phyloP scores from a whole-genome alignment of 345 rosid species.

The Arabidopsis arenosa region DNA sequence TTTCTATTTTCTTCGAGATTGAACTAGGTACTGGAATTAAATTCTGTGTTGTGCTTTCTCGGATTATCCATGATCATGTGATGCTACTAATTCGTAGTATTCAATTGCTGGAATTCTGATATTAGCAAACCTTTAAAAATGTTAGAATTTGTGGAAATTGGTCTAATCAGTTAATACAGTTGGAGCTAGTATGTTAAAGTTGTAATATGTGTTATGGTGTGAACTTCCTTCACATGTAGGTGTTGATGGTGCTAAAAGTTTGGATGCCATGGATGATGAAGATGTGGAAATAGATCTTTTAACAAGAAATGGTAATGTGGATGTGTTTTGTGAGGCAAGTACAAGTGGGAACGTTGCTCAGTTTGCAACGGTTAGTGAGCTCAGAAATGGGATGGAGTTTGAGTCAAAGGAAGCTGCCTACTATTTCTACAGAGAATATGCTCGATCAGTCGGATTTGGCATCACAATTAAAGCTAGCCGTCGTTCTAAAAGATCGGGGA shows the following conservation, averaged over 20 bases:
- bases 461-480: conserved; percentile 48
- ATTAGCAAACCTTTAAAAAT: neutral
- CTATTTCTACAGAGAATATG: conserved; percentile 45
- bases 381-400: conserved; percentile 34
- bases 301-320: conserved; percentile 20
- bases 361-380: conserved; percentile 24
- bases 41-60: neutral
- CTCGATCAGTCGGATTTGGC: conserved; percentile 42
- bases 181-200: neutral
- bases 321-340: conserved; percentile 30
- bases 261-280: conserved; percentile 38
- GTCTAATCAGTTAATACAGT: neutral
- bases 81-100: neutral
- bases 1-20: conserved; percentile 10
- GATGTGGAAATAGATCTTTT: conserved; percentile 28
- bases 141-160: neutral
- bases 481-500: conserved; percentile 38
- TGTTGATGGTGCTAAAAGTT: neutral
- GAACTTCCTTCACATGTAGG: neutral
- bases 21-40: conserved; percentile 15
- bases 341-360: conserved; percentile 29
- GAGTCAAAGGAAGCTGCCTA: conserved; percentile 44
- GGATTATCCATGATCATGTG: neutral
- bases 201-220: neutral
- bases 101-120: neutral